phyloP scores from a whole-genome alignment of 73 alveolate genomes.

The Strombidium stylifer region DNA sequence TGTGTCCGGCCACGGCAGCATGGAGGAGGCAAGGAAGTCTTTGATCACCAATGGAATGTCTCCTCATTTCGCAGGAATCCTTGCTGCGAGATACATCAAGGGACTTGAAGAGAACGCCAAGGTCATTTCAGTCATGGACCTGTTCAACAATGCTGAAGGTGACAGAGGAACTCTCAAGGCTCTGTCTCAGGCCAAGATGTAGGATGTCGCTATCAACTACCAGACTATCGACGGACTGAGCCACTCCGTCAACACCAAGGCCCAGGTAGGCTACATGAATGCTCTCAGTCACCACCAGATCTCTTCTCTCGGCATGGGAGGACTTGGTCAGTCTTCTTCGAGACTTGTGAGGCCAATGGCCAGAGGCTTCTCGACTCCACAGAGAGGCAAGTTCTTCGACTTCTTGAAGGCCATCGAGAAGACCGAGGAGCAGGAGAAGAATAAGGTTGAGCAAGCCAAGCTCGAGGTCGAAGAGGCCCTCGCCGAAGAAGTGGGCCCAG shows the following conservation, averaged over 20 bases:
- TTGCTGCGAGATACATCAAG: slow-evolving; percentile 22
- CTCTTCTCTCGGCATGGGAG: background rate
- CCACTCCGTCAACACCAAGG: background rate
- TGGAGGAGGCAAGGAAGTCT: slow-evolving; percentile 3
- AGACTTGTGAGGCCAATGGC: slow-evolving; percentile 42
- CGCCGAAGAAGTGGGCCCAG: slow-evolving; percentile 5
- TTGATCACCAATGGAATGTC: slow-evolving; percentile 28
- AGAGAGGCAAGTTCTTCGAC: slow-evolving; percentile 15
- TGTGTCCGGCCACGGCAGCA: background rate
- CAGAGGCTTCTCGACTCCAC: slow-evolving; percentile 16
- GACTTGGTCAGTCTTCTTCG: background rate
- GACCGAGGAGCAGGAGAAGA: background rate
- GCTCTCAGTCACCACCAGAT: background rate
- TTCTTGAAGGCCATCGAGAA: slow-evolving; percentile 9
- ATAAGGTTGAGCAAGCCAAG: background rate
- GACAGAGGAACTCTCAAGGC: background rate
- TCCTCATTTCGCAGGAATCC: slow-evolving; percentile 4
- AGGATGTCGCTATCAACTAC: slow-evolving; percentile 4
- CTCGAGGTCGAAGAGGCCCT: background rate
- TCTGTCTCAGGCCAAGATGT: background rate
- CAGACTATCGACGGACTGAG: background rate
- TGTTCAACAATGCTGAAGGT: background rate
- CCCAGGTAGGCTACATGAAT: background rate
- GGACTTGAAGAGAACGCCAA: background rate
- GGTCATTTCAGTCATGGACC: slow-evolving; percentile 10